phyloP scores from a whole-genome alignment of 225 moss, liverwort and hornwort genomes.

The Anthoceros angustus region DNA sequence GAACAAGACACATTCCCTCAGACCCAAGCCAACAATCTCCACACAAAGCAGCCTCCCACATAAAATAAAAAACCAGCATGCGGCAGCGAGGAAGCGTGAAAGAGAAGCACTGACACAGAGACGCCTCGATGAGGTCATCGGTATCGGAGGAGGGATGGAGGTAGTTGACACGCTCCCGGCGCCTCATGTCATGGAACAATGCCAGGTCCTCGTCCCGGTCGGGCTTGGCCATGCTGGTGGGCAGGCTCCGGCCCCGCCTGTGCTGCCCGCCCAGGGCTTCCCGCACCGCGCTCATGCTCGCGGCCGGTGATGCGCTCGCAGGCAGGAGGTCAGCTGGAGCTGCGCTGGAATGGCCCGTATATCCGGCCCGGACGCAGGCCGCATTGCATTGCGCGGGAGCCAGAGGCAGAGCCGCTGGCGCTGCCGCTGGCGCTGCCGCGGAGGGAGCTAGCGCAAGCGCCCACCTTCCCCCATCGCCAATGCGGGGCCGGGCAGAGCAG shows the following conservation, averaged over 20 bases:
- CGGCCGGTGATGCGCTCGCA: not conserved
- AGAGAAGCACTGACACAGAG: not conserved
- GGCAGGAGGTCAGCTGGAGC: too few species aligned
- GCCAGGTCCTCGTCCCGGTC: conserved; percentile 39
- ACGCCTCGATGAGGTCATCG: not conserved
- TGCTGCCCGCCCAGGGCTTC: conserved; percentile 8
- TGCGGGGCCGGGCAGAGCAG: too few species aligned
- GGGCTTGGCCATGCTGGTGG: conserved; percentile 15
- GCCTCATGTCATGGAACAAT: conserved; percentile 37
- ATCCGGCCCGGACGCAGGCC: too few species aligned
- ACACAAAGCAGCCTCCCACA: too few species aligned
- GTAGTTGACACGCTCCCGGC: conserved; percentile 26
- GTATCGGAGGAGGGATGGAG: conserved; percentile 12
- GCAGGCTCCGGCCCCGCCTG: conserved; percentile 34
- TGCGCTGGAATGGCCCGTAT: too few species aligned
- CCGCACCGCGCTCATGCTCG: not conserved
- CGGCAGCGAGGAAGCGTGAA: not conserved
- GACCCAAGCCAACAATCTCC: too few species aligned
- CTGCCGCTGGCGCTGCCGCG: too few species aligned
- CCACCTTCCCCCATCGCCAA: too few species aligned
- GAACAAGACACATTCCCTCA: conserved; percentile 3
- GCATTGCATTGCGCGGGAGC: too few species aligned
- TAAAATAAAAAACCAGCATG: not conserved
- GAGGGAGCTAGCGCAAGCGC: too few species aligned
- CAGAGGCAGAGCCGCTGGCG: too few species aligned